Percentiles rank a stretch among this genome's conserved stretches.
These are phyloP conservation scores for Chiua virens DNA, from an alignment of 768 basidiomycete genomes.

Conservation along the genomic window DNA sequence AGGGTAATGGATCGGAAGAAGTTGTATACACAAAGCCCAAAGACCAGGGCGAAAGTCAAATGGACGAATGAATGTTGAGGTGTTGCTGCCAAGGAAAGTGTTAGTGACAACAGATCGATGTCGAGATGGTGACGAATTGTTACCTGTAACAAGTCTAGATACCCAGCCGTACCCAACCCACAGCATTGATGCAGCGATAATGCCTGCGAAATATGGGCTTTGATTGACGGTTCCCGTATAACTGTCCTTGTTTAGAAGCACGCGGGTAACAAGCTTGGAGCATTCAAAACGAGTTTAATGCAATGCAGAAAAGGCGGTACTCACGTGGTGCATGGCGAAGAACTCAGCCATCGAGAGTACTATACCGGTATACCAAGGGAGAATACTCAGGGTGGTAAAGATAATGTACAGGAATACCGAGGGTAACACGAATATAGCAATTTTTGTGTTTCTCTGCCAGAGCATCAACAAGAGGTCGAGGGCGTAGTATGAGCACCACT, in stretches of 20 bases:
- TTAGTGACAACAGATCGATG: not conserved
- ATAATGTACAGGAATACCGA: conserved; percentile 78
- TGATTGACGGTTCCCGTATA: conserved; percentile 82
- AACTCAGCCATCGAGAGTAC: conserved; percentile 83
- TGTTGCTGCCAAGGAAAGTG: conserved; percentile 50
- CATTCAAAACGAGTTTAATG: conserved; percentile 9
- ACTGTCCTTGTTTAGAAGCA: conserved; percentile 76
- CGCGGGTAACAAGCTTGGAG: conserved; percentile 76
- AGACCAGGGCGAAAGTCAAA: conserved; percentile 68
- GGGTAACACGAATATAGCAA: conserved; percentile 77
- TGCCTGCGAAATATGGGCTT: conserved; percentile 91
- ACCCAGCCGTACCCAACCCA: conserved; percentile 89
- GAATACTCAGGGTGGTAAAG: conserved; percentile 76
- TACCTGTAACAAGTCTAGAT: conserved; percentile 72
- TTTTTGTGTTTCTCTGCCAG: conserved; percentile 72
- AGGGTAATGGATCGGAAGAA: conserved; percentile 88
- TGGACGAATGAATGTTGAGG: conserved; percentile 75
- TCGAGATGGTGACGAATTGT: conserved; percentile 19
- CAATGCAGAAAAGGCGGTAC: conserved; percentile 26
- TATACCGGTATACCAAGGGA: conserved; percentile 89
- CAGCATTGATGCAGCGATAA: conserved; percentile 80
- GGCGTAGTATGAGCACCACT: conserved; percentile 14
- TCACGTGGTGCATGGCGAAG: conserved; percentile 91
- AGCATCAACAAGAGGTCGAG: conserved; percentile 2
- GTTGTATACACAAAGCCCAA: conserved; percentile 78